These are phyloP conservation scores for Trichoderma reesei DNA, from an alignment of 495 filamentous ascomycete genomes.

Conservation along the genomic window DNA sequence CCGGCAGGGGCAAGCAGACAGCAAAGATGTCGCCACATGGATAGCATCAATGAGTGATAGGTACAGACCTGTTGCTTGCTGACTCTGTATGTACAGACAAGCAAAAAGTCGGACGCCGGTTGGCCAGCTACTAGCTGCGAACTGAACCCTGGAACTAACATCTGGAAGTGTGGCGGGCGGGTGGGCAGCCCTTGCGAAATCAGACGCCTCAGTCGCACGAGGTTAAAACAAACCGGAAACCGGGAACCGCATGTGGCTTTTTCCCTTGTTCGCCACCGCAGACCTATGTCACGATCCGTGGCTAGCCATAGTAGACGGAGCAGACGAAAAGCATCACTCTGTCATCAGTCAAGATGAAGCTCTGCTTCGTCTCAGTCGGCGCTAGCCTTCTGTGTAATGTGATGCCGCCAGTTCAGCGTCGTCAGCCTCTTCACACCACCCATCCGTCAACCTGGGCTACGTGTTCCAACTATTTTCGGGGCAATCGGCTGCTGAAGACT, in stretches of 20 bases:
- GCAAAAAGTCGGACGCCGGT: background rate
- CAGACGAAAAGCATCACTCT: background rate
- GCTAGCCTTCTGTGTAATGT: background rate
- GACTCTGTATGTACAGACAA: background rate
- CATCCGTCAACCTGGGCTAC: background rate
- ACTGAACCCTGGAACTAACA: constrained; percentile 4
- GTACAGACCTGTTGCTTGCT: background rate
- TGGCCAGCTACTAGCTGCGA: background rate
- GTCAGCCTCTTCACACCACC: constrained; percentile 6
- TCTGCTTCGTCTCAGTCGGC: background rate
- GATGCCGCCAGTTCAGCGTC: background rate
- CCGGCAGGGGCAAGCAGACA: background rate
- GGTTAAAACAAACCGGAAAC: background rate
- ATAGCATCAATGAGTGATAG: background rate
- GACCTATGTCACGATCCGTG: background rate
- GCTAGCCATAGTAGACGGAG: background rate
- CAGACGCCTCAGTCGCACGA: constrained; percentile 1
- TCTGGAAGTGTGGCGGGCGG: constrained; percentile 1
- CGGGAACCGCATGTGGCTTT: constrained; percentile 1
- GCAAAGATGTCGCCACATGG: background rate
- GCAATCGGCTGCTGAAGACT: background rate
- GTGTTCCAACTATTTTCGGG: background rate
- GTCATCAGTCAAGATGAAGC: background rate
- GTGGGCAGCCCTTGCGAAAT: background rate
- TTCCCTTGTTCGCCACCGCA: background rate